Evolutionary conservation across 352 stramenopile species (phyloP).

Genomic region (Globisporangium emineosum): DNA sequence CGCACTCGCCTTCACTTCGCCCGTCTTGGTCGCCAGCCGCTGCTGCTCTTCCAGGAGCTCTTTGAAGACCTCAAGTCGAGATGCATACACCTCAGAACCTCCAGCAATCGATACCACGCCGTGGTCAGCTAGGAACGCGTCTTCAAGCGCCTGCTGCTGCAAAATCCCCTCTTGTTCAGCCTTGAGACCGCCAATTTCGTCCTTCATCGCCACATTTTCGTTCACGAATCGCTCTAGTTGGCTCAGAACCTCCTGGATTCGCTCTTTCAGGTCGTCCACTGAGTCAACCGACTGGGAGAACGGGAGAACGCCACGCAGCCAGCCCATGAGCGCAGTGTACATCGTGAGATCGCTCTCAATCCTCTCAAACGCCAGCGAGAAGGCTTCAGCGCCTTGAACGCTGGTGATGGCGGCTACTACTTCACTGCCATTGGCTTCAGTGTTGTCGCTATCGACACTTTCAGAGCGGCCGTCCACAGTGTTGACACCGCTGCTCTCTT

Average conservation of each 20-base stretch:
- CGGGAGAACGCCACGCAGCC: slow-evolving; percentile 30
- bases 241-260: slow-evolving; percentile 21
- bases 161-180: slow-evolving; percentile 14
- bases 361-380: slow-evolving; percentile 24
- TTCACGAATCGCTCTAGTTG: slow-evolving; percentile 28
- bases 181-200: slow-evolving; percentile 10
- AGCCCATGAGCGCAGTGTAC: slow-evolving; percentile 25
- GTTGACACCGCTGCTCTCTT: not conserved
- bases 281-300: slow-evolving; percentile 27
- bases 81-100: not conserved
- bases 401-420: not conserved
- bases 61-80: slow-evolving; percentile 25
- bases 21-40: slow-evolving; percentile 5
- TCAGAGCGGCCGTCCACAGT: not conserved
- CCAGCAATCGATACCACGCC: slow-evolving; percentile 8
- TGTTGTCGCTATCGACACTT: not conserved
- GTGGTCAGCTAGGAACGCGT: slow-evolving; percentile 20
- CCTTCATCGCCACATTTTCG: slow-evolving; percentile 19
- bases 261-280: slow-evolving; percentile 26
- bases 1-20: slow-evolving; percentile 7
- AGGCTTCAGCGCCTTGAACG: slow-evolving; percentile 10
- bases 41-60: slow-evolving; percentile 26
- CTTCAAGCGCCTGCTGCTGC: slow-evolving; percentile 25
- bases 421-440: no score
- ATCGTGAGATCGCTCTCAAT: slow-evolving; percentile 25